A percentile compares a stretch with the other conserved stretches of the same genome.
phyloP scores from a whole-genome alignment of 192 early-diverging fungal species.

The Backusella parvicylindrica region DNA sequence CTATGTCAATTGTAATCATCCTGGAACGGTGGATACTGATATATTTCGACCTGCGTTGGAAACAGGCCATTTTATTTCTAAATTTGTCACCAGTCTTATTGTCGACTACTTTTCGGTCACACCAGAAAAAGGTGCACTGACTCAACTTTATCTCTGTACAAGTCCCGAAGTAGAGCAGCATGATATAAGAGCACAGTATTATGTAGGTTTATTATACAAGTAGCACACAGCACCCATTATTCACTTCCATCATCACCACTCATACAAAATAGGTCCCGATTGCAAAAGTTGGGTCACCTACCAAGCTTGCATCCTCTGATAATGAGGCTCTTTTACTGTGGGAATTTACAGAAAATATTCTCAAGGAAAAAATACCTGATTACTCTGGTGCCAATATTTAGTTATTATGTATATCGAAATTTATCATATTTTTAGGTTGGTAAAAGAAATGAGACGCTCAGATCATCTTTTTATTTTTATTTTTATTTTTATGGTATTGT shows the following conservation, averaged over 20 bases:
- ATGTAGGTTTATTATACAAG: slow-evolving; percentile 12
- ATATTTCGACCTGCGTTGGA: background rate
- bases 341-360: slow-evolving; percentile 25
- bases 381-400: slow-evolving; percentile 21
- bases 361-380: slow-evolving; percentile 27
- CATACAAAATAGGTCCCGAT: slow-evolving; percentile 1
- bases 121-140: slow-evolving; percentile 42
- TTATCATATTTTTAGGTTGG: no score
- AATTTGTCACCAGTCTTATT: slow-evolving; percentile 2
- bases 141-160: slow-evolving; percentile 44
- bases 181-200: slow-evolving; percentile 34
- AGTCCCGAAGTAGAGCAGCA: slow-evolving; percentile 49
- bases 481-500: no score
- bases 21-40: slow-evolving; percentile 16
- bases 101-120: slow-evolving; percentile 16
- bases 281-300: background rate
- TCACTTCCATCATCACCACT: background rate
- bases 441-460: no score
- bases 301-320: background rate
- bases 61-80: background rate
- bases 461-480: no score
- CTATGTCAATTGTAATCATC: slow-evolving; percentile 29
- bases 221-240: background rate
- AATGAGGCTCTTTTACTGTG: slow-evolving; percentile 13
- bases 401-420: no score